Percentiles rank a stretch among this genome's conserved stretches.
These are phyloP conservation scores for Colletotrichum sp. DNA, from an alignment of 2,329 filamentous ascomycete genomes.

Conservation along the genomic window DNA sequence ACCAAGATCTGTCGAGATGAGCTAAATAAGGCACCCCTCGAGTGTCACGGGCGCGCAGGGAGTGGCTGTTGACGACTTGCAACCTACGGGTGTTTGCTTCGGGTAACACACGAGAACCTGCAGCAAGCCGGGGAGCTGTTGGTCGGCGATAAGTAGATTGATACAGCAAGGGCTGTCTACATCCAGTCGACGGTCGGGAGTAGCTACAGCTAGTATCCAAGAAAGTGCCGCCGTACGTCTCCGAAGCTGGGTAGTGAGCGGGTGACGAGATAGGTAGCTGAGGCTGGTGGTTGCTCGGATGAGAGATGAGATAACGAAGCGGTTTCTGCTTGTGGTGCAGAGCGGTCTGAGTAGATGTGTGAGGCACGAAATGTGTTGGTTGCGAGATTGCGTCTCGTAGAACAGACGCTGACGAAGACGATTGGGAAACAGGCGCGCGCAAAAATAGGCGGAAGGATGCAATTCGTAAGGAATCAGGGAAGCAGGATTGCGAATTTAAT, in stretches of 20 bases:
- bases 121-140: background rate
- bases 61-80: background rate
- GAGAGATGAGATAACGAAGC: background rate
- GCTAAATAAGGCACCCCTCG: slow-evolving; percentile 8
- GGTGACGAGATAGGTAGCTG: background rate
- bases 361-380: background rate
- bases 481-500: slow-evolving; percentile 1
- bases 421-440: background rate
- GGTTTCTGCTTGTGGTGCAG: background rate
- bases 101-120: background rate
- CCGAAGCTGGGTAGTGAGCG: background rate
- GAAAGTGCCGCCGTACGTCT: background rate
- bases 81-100: background rate
- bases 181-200: background rate
- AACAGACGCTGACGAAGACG: background rate
- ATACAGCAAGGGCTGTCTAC: background rate
- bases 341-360: background rate
- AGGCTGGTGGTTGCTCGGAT: background rate
- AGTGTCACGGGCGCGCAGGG: background rate
- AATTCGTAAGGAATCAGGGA: background rate
- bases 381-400: background rate
- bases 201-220: background rate
- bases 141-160: background rate
- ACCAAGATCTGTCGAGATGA: slow-evolving; percentile 10
- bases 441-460: background rate